Evolutionary conservation across 768 basidiomycete species (phyloP).

Genomic region (Crepidotus variabilis): DNA sequence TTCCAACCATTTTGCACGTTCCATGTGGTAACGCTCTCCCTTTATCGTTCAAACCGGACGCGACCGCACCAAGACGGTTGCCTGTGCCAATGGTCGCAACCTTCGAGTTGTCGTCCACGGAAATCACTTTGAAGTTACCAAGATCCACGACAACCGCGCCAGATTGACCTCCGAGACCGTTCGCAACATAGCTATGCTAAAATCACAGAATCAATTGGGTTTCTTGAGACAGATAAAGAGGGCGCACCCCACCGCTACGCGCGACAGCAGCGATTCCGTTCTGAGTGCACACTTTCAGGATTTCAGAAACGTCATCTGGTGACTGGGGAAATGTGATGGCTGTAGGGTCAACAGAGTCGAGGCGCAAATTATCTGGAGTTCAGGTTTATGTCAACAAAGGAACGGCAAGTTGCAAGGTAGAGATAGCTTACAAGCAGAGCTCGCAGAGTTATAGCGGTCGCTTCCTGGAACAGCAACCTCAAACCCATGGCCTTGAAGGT

Average conservation of each 20-base stretch:
- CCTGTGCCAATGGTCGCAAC: conserved; percentile 35
- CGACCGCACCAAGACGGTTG: conserved; percentile 35
- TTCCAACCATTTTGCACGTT: conserved; percentile 41
- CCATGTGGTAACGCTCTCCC: conserved; percentile 39
- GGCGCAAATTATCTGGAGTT: conserved; percentile 24
- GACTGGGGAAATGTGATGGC: conserved; percentile 25
- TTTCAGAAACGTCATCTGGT: conserved; percentile 22
- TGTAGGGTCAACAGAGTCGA: conserved; percentile 21
- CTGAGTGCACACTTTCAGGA: conserved; percentile 21
- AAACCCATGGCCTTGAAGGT: conserved; percentile 16
- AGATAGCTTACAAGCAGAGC: conserved; percentile 19
- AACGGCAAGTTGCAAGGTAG: not conserved
- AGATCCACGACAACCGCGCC: conserved; percentile 40
- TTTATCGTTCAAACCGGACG: conserved; percentile 29
- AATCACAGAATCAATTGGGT: not conserved
- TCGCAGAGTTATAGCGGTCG: conserved; percentile 15
- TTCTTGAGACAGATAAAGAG: conserved; percentile 4
- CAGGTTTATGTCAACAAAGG: not conserved
- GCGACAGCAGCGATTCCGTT: conserved; percentile 29
- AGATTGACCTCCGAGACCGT: conserved; percentile 38
- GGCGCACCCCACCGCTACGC: conserved; percentile 40
- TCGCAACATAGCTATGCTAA: conserved; percentile 41
- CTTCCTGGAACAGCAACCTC: conserved; percentile 16
- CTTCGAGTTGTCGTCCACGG: conserved; percentile 23
- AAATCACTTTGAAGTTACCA: conserved; percentile 29